Evolutionary conservation across 768 basidiomycete genomes (phyloP), one percentile per base, ranked within the genome.

Genomic region (Myochromella boudieri): DNA sequence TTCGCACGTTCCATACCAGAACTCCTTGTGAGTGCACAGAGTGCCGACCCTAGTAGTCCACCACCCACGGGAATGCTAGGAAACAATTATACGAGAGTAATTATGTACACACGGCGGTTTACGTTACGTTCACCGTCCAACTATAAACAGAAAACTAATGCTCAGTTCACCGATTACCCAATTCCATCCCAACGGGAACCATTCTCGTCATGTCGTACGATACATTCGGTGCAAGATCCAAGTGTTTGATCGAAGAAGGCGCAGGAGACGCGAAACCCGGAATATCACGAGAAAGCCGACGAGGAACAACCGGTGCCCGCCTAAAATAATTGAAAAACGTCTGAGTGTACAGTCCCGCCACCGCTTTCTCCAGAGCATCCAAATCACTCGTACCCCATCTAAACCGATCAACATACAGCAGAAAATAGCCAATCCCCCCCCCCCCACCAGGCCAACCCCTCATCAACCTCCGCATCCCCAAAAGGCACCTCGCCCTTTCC

Each of bases 271-370:
- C 22, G 9, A 38, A 39, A 12, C 20, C 43, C 32, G 31, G 12
- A 6, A 49, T 18, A 5, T 1, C 26, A 31, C 44, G 34, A 14
- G 39, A 51, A 18, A 55, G 46, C 6, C 33, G 21, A 11, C 21
- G 17, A 5, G 50, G 46, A 25, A 55, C 21, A 27, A 51, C 42
- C 3, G 46, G 46, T 20, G 53, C 37, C 9, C 22, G 46, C 6
- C 28, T 17, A 20, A 55, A 55, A 29, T 55, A 22, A n/a, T 46
- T 48, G 38, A 27, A 55, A 25, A 55, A 55, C 11, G 38, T 44
- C 18, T 41, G 31, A 1, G 34, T 37, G 32, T 51, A 55, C 15
- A 44, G 45, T 12, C 6, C 1, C 9, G 49, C 40, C 1, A 50
- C 7, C 4, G 5, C 37, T 8, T 17, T 15, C 31, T 55, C 46